Percentiles rank a stretch among this genome's conserved stretches.
These are phyloP conservation scores for Zelonia costaricensis DNA, from an alignment of 208 protist species.

Conservation along the genomic window DNA sequence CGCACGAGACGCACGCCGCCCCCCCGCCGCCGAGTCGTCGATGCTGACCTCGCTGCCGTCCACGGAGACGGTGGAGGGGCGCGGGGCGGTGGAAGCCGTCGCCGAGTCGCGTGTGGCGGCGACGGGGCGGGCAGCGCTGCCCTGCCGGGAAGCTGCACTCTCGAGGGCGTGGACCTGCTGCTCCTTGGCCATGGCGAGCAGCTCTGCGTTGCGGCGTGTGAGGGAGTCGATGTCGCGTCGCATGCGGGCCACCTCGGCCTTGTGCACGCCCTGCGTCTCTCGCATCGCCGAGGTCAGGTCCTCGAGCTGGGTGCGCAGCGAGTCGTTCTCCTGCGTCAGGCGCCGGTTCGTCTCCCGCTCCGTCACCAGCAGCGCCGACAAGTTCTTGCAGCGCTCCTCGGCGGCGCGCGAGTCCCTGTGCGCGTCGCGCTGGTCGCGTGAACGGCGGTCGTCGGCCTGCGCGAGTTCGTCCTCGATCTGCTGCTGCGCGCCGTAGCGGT, in stretches of 20 bases:
- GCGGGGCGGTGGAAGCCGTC: background rate
- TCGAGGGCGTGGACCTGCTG: slow-evolving; percentile 59
- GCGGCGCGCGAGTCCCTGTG: slow-evolving; percentile 64
- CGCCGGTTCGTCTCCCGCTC: slow-evolving; percentile 73
- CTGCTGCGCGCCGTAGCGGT: slow-evolving; percentile 51
- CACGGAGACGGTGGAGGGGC: too few relatives aligned
- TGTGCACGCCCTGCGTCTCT: slow-evolving; percentile 64
- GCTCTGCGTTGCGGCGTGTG: slow-evolving; percentile 75
- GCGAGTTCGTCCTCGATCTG: slow-evolving; percentile 71
- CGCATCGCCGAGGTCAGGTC: slow-evolving; percentile 72
- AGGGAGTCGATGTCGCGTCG: slow-evolving; percentile 85
- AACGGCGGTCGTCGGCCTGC: slow-evolving; percentile 38
- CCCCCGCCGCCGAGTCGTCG: background rate
- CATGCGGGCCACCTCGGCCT: slow-evolving; percentile 72
- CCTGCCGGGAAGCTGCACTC: background rate
- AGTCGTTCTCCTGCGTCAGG: slow-evolving; percentile 79
- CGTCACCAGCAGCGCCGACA: slow-evolving; percentile 60
- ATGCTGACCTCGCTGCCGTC: background rate
- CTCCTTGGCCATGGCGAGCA: slow-evolving; percentile 78
- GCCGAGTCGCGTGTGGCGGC: slow-evolving; percentile 4
- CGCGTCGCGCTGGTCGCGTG: slow-evolving; percentile 50
- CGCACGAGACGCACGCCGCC: background rate
- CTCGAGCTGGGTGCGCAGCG: slow-evolving; percentile 77
- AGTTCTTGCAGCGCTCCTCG: slow-evolving; percentile 78
- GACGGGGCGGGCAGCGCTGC: slow-evolving; percentile 2